Base-by-base conservation (phyloP, 768 basidiomycete species). In the Pisolithus orientalis region DNA sequence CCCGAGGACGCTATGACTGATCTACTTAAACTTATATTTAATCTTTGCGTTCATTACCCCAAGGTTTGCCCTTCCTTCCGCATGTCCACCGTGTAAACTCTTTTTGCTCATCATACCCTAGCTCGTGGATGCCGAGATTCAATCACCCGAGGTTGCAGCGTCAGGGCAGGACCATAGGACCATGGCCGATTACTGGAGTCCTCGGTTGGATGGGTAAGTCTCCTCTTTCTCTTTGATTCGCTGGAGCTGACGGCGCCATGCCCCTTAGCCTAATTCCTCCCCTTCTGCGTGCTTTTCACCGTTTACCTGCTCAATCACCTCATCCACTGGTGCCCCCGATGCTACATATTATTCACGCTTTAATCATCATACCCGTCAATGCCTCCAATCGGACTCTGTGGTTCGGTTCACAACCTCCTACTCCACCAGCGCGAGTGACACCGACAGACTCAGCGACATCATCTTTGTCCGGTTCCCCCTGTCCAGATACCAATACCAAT, bases 1-100 rank as follows among this genome's bases (percentile, higher is more conserved):
- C 73, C 82, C 29, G 77, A 76, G 58, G 88, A 90, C 51, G 90
- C 93, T 2, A 77, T 87, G 72, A 77, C 80, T 4, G 94, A 97
- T 66, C 64, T 93, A 25, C 76, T 97, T 51, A 97, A 97, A 63
- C 75, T 93, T 44, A 73, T 80, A 3, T 94, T 90, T 68, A 94
- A 95, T 65, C 65, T 95, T 29, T 72, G 91, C 47, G 65, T 83
- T 39, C 86, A 88, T 63, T 93, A 90, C 67, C 90, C 90, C 5
- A 90, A 84, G 74, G 87, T 87, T 5, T 37, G 56, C 50, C 45
- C 29, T 9, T 43, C 13, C 13, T 27, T 31, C 51, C 5, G 37
- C 0, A 47, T 21, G 11, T 11, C 4, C 32, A 3, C 16, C 31
- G 4, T 39, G 0, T n/a, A 50, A 43, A 39, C 53, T 16, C 58